Evolutionary conservation across 768 basidiomycete genomes (phyloP).

Genomic region (Hebeloma cylindrosporum): DNA sequence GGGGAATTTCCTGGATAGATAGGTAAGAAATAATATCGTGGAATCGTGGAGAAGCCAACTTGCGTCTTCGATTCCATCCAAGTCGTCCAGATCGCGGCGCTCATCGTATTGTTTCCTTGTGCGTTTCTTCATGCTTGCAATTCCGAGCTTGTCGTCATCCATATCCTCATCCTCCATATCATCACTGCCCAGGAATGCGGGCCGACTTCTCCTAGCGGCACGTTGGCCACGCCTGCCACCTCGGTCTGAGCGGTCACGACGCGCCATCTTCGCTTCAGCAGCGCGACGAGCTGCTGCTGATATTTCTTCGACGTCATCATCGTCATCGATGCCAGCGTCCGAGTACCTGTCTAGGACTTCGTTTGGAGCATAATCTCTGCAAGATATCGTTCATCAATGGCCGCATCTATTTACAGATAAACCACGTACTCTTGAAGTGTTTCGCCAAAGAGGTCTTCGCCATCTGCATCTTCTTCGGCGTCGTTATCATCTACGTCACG

Average conservation of each 20-base stretch:
- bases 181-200: slow-evolving; percentile 84
- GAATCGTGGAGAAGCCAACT: slow-evolving; percentile 27
- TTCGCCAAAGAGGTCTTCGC: slow-evolving; percentile 93
- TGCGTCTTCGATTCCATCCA: slow-evolving; percentile 87
- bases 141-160: slow-evolving; percentile 59
- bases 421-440: slow-evolving; percentile 63
- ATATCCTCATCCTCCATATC: slow-evolving; percentile 78
- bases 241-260: slow-evolving; percentile 77
- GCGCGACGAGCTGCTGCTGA: slow-evolving; percentile 70
- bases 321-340: slow-evolving; percentile 83
- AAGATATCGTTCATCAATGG: slow-evolving; percentile 9
- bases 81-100: slow-evolving; percentile 83
- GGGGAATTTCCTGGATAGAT: slow-evolving; percentile 73
- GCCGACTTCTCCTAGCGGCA: slow-evolving; percentile 77
- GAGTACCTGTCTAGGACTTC: slow-evolving; percentile 85
- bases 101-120: slow-evolving; percentile 95
- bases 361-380: slow-evolving; percentile 85
- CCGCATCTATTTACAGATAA: slow-evolving; percentile 8
- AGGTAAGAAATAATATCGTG: neutral
- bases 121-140: slow-evolving; percentile 74
- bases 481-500: slow-evolving; percentile 63
- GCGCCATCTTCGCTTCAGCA: slow-evolving; percentile 86
- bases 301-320: slow-evolving; percentile 65
- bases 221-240: slow-evolving; percentile 67
- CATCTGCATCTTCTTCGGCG: slow-evolving; percentile 81